phyloP scores from a whole-genome alignment of 345 rosid genomes.

The Anastatica hierochuntica region DNA sequence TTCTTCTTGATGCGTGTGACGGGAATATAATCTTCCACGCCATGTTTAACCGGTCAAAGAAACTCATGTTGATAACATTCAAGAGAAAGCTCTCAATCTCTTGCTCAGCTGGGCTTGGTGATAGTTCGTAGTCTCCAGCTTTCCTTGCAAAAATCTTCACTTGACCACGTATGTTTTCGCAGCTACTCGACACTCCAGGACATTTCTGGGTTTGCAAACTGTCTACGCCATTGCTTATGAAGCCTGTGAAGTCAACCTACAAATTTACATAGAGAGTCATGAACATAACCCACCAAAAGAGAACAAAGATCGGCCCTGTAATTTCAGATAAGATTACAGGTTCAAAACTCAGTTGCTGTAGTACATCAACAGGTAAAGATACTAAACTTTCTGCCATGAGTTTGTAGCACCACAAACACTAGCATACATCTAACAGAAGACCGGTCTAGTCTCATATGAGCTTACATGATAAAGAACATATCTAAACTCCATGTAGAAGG shows the following conservation, averaged over 20 bases:
- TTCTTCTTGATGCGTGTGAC: constrained; percentile 50
- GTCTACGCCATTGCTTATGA: constrained; percentile 31
- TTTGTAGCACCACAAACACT: not conserved
- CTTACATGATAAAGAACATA: not conserved
- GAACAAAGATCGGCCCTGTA: not conserved
- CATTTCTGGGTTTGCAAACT: constrained; percentile 24
- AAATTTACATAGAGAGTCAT: not conserved
- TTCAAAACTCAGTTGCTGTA: not conserved
- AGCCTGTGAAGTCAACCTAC: constrained; percentile 47
- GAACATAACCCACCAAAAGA: not conserved
- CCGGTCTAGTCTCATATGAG: not conserved
- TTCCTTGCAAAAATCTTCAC: constrained; percentile 34
- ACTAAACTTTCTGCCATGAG: not conserved
- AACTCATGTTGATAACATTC: constrained; percentile 65
- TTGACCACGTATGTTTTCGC: constrained; percentile 18
- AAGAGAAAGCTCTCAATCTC: constrained; percentile 70
- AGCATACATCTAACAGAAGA: not conserved
- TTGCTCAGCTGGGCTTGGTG: constrained; percentile 41
- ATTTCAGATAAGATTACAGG: not conserved
- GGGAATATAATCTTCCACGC: constrained; percentile 97
- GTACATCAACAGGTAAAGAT: not conserved
- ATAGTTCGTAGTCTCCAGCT: constrained; percentile 41
- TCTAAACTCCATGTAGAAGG: not conserved
- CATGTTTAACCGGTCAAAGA: constrained; percentile 70
- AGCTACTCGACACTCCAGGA: constrained; percentile 25